These are phyloP conservation scores for Narthecium ossifragum DNA, from an alignment of 106 monocot species.

Conservation along the genomic window DNA sequence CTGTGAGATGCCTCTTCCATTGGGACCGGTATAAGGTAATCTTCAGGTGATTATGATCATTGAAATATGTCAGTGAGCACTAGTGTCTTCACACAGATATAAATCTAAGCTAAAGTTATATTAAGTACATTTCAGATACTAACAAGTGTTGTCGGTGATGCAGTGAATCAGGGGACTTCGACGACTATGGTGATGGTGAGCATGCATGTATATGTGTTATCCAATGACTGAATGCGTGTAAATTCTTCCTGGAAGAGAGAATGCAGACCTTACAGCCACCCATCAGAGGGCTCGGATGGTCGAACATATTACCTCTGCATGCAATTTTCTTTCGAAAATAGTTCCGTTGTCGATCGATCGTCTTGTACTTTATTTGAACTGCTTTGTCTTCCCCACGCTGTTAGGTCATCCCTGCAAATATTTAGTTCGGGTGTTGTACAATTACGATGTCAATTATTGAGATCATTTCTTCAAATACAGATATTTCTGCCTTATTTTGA, in stretches of 20 bases:
- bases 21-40: neutral
- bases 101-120: neutral
- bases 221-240: neutral
- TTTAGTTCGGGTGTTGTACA: no score
- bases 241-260: no score
- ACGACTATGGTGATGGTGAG: neutral
- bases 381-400: no score
- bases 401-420: no score
- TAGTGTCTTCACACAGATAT: neutral
- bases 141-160: neutral
- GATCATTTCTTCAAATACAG: no score
- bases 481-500: no score
- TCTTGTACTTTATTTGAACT: neutral
- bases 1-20: neutral
- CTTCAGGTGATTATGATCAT: neutral
- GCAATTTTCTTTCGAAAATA: neutral
- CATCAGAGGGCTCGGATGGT: no score
- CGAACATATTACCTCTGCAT: no score
- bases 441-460: no score
- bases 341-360: neutral
- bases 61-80: neutral
- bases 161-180: conserved; percentile 8
- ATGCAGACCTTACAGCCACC: no score
- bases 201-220: conserved; percentile 1
- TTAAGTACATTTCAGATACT: neutral